A percentile compares a stretch with the other conserved stretches of the same genome.
These are phyloP conservation scores for Russula foetens DNA, from an alignment of 768 basidiomycete genomes.

Conservation along the genomic window DNA sequence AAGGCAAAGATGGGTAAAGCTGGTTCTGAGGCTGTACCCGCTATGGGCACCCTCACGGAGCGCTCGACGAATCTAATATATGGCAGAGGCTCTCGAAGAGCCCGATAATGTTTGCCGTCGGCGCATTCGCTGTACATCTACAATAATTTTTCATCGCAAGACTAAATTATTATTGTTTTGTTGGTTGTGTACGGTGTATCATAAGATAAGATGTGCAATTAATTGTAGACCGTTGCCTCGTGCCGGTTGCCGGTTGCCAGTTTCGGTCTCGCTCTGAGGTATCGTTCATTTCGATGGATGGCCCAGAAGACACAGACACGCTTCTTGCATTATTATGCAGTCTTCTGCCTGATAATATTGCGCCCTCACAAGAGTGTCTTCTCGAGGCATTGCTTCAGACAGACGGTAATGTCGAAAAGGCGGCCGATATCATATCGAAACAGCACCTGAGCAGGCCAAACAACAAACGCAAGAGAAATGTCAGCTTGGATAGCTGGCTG, in stretches of 20 bases:
- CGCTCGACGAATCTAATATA: slow-evolving; percentile 29
- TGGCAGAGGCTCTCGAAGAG: slow-evolving; percentile 17
- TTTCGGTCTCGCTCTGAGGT: too few relatives aligned
- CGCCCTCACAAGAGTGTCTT: slow-evolving; percentile 10
- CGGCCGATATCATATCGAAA: slow-evolving; percentile 4
- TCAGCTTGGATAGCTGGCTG: slow-evolving; percentile 50
- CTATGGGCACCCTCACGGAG: slow-evolving; percentile 28
- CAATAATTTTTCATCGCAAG: neutral
- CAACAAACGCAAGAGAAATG: slow-evolving; percentile 40
- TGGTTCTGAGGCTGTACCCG: slow-evolving; percentile 7
- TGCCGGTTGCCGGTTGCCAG: too few relatives aligned
- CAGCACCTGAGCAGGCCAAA: neutral
- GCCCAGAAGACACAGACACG: slow-evolving; percentile 16
- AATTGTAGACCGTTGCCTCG: too few relatives aligned
- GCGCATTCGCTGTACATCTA: neutral
- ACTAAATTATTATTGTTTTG: neutral
- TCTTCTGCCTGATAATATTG: slow-evolving; percentile 12
- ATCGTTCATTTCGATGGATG: neutral
- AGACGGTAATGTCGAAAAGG: slow-evolving; percentile 16
- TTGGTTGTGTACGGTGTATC: neutral
- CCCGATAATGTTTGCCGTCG: slow-evolving; percentile 1
- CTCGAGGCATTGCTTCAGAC: slow-evolving; percentile 16
- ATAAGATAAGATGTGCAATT: too few relatives aligned
- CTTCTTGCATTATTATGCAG: slow-evolving; percentile 19
- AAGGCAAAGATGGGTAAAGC: slow-evolving; percentile 22